phyloP scores from a whole-genome alignment of 2,329 filamentous ascomycete species.

The Pseudopithomyces chartarum region DNA sequence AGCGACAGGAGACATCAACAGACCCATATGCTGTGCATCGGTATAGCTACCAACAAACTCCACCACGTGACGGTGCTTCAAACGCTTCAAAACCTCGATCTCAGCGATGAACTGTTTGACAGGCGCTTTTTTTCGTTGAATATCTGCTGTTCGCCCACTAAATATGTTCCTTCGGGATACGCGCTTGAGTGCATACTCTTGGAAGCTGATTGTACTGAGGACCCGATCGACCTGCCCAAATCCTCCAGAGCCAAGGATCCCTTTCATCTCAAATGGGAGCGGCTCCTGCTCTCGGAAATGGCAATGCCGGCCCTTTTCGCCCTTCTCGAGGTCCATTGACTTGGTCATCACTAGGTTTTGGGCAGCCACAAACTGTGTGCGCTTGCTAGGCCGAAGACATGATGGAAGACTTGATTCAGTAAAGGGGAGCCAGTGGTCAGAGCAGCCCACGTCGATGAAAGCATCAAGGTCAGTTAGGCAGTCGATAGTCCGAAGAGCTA shows the following conservation, averaged over 20 bases:
- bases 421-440: constrained; percentile 12
- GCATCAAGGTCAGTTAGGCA: background rate
- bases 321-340: background rate
- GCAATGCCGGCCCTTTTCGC: background rate
- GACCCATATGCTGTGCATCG: background rate
- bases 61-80: constrained; percentile 13
- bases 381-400: no score
- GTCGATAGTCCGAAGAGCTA: constrained; percentile 6
- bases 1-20: background rate
- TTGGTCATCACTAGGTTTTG: no score
- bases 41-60: constrained; percentile 24
- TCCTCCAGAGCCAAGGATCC: background rate
- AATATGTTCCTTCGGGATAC: background rate
- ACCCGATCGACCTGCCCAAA: background rate
- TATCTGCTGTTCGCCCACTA: no score
- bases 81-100: constrained; percentile 1
- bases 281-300: background rate
- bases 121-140: no score
- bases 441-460: constrained; percentile 8
- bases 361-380: no score
- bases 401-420: no score
- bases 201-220: background rate
- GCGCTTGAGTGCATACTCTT: background rate
- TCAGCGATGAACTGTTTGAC: constrained; percentile 7
- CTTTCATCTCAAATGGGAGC: background rate